Conservation (phyloP, 2,329 filamentous ascomycete species). For the Coniochaeta ligniaria region DNA sequence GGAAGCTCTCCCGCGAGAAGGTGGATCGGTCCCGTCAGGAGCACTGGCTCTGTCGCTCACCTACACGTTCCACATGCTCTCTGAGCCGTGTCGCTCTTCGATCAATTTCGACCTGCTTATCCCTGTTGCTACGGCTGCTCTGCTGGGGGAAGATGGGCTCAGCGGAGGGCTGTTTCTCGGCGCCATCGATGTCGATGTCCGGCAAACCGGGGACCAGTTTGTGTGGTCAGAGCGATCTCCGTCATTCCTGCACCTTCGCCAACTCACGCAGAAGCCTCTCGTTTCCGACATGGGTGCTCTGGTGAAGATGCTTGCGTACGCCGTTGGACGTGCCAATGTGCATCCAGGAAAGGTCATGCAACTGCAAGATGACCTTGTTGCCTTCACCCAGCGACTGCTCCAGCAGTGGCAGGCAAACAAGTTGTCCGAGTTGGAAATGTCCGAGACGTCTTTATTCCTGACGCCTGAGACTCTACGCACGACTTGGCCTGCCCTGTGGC, state of each 20-base stretch:
- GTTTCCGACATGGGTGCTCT: slow-evolving; percentile 61
- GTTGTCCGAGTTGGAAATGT: slow-evolving; percentile 63
- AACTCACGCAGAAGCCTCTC: slow-evolving; percentile 53
- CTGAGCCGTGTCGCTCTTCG: slow-evolving; percentile 46
- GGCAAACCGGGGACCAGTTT: slow-evolving; percentile 47
- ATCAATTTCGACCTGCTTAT: slow-evolving; percentile 65
- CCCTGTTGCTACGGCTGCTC: slow-evolving; percentile 59
- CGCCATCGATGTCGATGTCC: slow-evolving; percentile 60
- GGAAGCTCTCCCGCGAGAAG: slow-evolving; percentile 12
- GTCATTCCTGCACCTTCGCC: slow-evolving; percentile 53
- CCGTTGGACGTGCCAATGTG: slow-evolving; percentile 44
- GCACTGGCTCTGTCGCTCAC: slow-evolving; percentile 66
- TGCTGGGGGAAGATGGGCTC: slow-evolving; percentile 67
- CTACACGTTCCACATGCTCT: slow-evolving; percentile 67
- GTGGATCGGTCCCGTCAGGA: slow-evolving; percentile 31
- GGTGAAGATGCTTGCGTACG: slow-evolving; percentile 56
- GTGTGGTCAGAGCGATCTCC: slow-evolving; percentile 56
- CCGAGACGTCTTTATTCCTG: slow-evolving; percentile 57
- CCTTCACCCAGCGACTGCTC: slow-evolving; percentile 59
- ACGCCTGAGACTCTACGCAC: slow-evolving; percentile 56
- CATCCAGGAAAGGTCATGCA: slow-evolving; percentile 11
- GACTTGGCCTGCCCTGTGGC: slow-evolving; percentile 69
- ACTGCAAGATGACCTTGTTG: slow-evolving; percentile 52
- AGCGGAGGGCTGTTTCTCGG: slow-evolving; percentile 69
- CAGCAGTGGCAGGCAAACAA: slow-evolving; percentile 69